Base-by-base conservation (phyloP, 345 rosid genomes). In the Lumnitzera racemosa region DNA sequence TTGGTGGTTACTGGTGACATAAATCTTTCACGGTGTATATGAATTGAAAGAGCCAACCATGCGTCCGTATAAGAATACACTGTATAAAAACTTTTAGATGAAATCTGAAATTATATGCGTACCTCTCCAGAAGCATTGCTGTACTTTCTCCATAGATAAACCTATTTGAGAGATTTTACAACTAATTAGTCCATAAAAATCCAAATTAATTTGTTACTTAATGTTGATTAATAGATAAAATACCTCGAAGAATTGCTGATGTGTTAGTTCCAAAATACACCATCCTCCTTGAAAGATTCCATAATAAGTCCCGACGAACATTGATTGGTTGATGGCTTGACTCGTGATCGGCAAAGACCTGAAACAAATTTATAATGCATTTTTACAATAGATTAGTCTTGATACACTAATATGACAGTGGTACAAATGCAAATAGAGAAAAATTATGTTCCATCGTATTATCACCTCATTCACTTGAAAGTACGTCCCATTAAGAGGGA, bases 401-500 rank as follows among this genome's bases (percentile, higher is more conserved):
- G 13, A 14, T 17, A 23, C 51, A 20, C 3, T 1, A 12, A 3
- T 14, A 43, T 24, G n/a, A 15, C 8, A 54, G 58, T 56, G 5
- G 8, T 46, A 49, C 12, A 12, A 11, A 49, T 0, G 11, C 17
- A 47, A 4, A 1, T 58, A 2, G 4, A 13, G 17, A 11, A 11
- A 49, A 13, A 53, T 1, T 47, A 47, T 46, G 25, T 1, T 14
- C 49, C 46, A n/a, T 46, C 4, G 11, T 12, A 51, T 2, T 57
- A 59, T 78, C 15, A 70, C 94, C 84, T 88, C 94, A n/a, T 86
- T 88, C 4, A 75, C 69, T 67, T 88, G 97, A 59, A 87, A 90
- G 27, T 90, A 90, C 7, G 96, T 88, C 31, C 94, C 96, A 48
- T 86, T 88, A 11, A 91, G 72, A 47, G 96, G 94, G 65, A 91